phyloP scores from a whole-genome alignment of 2,329 filamentous ascomycete genomes.

The Fusarium longipes region DNA sequence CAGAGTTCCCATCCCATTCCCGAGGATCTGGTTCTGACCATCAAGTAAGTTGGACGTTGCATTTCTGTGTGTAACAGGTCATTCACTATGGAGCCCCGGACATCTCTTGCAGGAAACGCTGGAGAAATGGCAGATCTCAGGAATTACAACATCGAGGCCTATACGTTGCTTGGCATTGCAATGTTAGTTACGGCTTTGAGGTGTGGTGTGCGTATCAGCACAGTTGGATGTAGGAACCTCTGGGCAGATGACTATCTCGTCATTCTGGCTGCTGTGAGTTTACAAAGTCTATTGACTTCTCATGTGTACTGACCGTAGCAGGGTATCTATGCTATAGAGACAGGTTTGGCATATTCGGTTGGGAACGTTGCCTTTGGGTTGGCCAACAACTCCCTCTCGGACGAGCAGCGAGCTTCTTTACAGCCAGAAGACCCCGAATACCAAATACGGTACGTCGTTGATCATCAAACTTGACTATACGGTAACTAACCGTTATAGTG shows the following conservation, averaged over 20 bases:
- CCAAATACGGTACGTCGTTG: conserved; percentile 47
- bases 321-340: conserved; percentile 64
- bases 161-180: conserved; percentile 62
- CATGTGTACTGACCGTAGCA: conserved; percentile 39
- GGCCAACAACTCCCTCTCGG: conserved; percentile 68
- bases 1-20: conserved; percentile 1
- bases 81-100: conserved; percentile 29
- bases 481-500: conserved; percentile 47
- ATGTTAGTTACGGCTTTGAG: conserved; percentile 62
- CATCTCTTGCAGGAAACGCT: conserved; percentile 32
- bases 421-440: conserved; percentile 59
- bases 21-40: not conserved
- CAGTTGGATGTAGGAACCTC: conserved; percentile 62
- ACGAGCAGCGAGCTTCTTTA: conserved; percentile 59
- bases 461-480: accelerated
- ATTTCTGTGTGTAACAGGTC: not conserved
- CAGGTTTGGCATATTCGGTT: conserved; percentile 62
- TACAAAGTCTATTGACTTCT: too few relatives aligned
- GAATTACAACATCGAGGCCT: conserved; percentile 49
- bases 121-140: conserved; percentile 41
- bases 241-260: conserved; percentile 70
- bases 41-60: not conserved
- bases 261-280: conserved; percentile 61
- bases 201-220: conserved; percentile 59
- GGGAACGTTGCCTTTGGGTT: conserved; percentile 61